Conservation (phyloP, 139 green algal genomes). For the Coccomyxa sp. region DNA sequence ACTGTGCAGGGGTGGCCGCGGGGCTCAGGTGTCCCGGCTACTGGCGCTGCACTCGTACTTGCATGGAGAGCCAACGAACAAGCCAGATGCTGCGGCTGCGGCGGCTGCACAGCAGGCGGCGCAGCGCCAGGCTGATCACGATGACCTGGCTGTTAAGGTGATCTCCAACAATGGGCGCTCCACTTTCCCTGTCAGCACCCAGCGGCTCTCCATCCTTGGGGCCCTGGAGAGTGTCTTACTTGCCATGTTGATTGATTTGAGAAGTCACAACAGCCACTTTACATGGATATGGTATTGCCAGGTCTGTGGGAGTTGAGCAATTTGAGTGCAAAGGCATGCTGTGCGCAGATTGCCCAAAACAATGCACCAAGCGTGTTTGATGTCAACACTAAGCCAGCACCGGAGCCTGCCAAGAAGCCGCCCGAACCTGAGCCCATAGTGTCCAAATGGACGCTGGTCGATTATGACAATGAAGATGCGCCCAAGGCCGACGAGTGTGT, state of each 20-base stretch:
- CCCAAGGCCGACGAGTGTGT: not conserved
- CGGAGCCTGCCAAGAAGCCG: not conserved
- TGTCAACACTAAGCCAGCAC: not conserved
- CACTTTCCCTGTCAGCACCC: not conserved
- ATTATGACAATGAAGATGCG: conserved; percentile 51
- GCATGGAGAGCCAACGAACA: conserved; percentile 18
- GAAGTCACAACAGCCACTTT: too few relatives aligned
- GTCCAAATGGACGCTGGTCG: conserved; percentile 56
- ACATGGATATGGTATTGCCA: not conserved
- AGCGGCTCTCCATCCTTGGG: too few relatives aligned
- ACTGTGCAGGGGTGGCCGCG: too few relatives aligned
- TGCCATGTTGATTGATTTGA: too few relatives aligned
- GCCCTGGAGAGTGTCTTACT: too few relatives aligned
- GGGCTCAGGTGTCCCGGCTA: conserved; percentile 11
- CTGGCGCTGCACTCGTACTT: conserved; percentile 51
- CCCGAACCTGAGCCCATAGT: conserved; percentile 5
- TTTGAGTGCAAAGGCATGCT: not conserved
- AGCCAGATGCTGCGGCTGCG: not conserved
- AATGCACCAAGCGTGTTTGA: not conserved
- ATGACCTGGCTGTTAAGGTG: not conserved
- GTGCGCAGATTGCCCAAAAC: not conserved
- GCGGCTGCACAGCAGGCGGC: conserved; percentile 1
- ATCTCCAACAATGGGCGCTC: not conserved
- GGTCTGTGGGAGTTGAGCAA: not conserved
- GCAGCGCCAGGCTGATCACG: not conserved